Base-by-base conservation (phyloP, 768 basidiomycete species). In the Tulasnella sp. region DNA sequence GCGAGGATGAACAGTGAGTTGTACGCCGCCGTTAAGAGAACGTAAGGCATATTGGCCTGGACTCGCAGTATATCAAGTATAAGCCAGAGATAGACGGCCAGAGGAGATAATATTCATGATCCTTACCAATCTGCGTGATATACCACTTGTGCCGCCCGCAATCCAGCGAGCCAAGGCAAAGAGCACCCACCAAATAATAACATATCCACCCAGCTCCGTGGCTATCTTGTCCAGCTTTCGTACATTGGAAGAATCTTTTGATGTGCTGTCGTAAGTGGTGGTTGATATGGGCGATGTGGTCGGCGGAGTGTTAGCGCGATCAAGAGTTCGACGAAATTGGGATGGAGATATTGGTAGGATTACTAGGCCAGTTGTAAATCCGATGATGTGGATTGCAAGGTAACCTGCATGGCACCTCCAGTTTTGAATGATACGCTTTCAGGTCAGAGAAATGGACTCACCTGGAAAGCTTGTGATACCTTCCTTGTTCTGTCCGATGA, bases 401-500 rank as follows among this genome's bases (percentile, higher is more conserved):
- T 98, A 98, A 3, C 96, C 94, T 84, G 63, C 8, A 60, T 49
- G 38, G 17, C 9, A 4, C 10, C n/a, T n/a, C n/a, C n/a, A n/a
- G n/a, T n/a, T n/a, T n/a, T n/a, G 38, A 8, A 11, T 15, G 3
- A 25, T 3, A 54, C 45, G 17, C 29, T 8, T 10, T 60, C 58
- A 17, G 38, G 31, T 52, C 19, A 25, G 24, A 22, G 49, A 19
- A 43, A 38, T 21, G 53, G 15, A 46, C 27, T n/a, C 30, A 85
- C 87, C 90, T 56, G 80, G 70, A 19, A 94, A 75, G 1, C 88
- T 92, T 30, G 85, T 75, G 21, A 99, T 67, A 0, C 96, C 96
- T 69, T 99, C 96, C 67, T 96, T 96, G 74, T 99, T 98, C 19
- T 81, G 78, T 31, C 79, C 82, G 31, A 97, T 63, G 2, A 93